These are phyloP conservation scores for Lasiosphaeris hirsuta DNA, from an alignment of 495 filamentous ascomycete genomes.

Conservation along the genomic window DNA sequence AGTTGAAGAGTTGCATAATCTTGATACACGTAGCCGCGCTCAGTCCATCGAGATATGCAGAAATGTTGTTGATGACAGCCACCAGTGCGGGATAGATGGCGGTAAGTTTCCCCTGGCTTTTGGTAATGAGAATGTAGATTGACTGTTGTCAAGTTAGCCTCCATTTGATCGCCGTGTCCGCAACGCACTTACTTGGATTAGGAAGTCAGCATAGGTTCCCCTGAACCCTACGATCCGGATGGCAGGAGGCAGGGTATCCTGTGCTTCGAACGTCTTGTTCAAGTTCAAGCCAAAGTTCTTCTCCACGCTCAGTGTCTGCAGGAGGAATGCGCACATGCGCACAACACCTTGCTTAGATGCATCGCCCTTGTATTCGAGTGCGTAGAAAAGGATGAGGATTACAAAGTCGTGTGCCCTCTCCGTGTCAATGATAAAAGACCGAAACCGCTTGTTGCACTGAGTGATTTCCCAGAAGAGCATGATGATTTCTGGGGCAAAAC, in stretches of 20 bases:
- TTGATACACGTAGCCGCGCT: constrained; percentile 73
- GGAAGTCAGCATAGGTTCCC: constrained; percentile 89
- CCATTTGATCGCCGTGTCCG: not conserved
- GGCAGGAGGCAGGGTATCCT: constrained; percentile 77
- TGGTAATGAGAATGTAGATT: constrained; percentile 86
- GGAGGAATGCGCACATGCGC: constrained; percentile 92
- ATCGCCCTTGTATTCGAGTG: constrained; percentile 80
- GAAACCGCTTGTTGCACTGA: constrained; percentile 96
- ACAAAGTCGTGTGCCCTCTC: constrained; percentile 91
- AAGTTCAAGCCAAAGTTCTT: constrained; percentile 85
- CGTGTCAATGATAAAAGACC: constrained; percentile 95
- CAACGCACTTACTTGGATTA: constrained; percentile 71
- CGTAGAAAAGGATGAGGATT: constrained; percentile 87
- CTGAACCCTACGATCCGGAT: constrained; percentile 81
- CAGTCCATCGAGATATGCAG: constrained; percentile 75
- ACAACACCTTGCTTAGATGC: constrained; percentile 87
- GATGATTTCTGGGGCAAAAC: constrained; percentile 93
- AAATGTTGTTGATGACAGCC: constrained; percentile 89
- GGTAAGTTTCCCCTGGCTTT: constrained; percentile 84
- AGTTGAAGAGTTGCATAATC: constrained; percentile 83
- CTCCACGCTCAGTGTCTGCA: constrained; percentile 94
- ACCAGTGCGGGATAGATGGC: constrained; percentile 91
- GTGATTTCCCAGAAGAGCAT: constrained; percentile 97
- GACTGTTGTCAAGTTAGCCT: constrained; percentile 58
- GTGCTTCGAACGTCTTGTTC: constrained; percentile 84